Percentiles rank a stretch among this genome's conserved stretches.
Evolutionary conservation across 2,329 filamentous ascomycete genomes (phyloP).

Genomic region (Aureobasidium sp.): DNA sequence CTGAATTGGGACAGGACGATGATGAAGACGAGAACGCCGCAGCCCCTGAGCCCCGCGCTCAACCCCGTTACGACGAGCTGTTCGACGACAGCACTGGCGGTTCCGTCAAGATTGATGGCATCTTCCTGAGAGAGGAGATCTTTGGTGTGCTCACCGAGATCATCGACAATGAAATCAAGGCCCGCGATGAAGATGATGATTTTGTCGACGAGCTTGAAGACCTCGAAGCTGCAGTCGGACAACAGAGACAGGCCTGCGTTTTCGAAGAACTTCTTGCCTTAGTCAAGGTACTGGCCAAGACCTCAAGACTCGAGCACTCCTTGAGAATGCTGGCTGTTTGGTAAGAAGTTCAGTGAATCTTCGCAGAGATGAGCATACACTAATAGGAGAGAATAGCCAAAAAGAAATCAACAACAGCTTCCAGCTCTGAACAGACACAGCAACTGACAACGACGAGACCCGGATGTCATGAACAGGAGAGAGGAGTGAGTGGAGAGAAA

Average conservation of each 20-base stretch:
- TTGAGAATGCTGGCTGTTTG: neutral
- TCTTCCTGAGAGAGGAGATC: neutral
- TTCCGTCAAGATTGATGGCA: neutral
- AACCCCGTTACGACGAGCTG: neutral
- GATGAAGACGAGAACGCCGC: neutral
- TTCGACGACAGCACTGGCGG: neutral
- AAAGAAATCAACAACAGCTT: neutral
- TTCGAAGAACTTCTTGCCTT: neutral
- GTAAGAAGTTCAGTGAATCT: neutral
- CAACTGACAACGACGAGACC: no score
- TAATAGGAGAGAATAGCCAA: neutral
- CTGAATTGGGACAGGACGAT: neutral
- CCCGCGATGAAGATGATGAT: neutral
- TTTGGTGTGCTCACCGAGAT: neutral
- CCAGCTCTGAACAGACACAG: neutral
- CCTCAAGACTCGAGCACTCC: neutral
- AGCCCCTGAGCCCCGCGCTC: neutral
- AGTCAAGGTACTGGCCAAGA: neutral
- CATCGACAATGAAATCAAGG: neutral
- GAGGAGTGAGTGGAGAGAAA: no score
- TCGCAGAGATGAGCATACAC: neutral
- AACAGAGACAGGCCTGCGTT: neutral
- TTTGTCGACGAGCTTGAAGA: neutral
- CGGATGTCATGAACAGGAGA: no score
- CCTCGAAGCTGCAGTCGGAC: neutral